phyloP scores from a whole-genome alignment of 352 stramenopile species.

The Globisporangium nagaii region DNA sequence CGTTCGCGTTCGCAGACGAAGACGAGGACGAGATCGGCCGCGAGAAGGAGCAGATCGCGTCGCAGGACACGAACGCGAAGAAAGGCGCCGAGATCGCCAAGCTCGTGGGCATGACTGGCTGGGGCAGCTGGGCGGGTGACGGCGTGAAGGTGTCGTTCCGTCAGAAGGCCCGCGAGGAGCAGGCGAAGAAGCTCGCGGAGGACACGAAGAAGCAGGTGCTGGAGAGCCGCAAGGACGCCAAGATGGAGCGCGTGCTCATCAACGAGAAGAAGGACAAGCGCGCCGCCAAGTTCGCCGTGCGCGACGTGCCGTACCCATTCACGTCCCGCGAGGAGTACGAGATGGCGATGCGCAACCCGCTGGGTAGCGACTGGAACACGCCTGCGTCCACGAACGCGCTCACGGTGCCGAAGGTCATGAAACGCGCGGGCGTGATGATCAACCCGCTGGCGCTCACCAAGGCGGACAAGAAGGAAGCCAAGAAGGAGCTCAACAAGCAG shows the following conservation, averaged over 20 bases:
- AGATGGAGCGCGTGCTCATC: constrained; percentile 69
- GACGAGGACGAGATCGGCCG: constrained; percentile 92
- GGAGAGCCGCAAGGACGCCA: constrained; percentile 61
- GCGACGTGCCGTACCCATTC: constrained; percentile 97
- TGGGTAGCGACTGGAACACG: constrained; percentile 95
- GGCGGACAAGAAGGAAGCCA: constrained; percentile 78
- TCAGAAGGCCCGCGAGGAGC: constrained; percentile 79
- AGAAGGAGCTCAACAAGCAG: constrained; percentile 71
- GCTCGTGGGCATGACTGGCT: constrained; percentile 83
- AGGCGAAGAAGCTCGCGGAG: constrained; percentile 61
- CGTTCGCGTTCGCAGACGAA: constrained; percentile 92
- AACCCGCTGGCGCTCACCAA: constrained; percentile 88
- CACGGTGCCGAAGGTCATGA: constrained; percentile 93
- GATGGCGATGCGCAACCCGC: constrained; percentile 92
- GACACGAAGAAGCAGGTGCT: constrained; percentile 72
- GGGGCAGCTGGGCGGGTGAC: constrained; percentile 88
- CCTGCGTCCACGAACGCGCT: constrained; percentile 86
- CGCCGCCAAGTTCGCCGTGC: constrained; percentile 71
- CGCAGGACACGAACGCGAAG: constrained; percentile 61
- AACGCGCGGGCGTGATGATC: constrained; percentile 91
- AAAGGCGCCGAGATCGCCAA: constrained; percentile 74
- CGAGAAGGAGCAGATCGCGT: constrained; percentile 86
- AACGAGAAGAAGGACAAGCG: constrained; percentile 90
- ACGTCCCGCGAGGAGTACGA: constrained; percentile 97
- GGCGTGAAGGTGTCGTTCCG: constrained; percentile 71